These are phyloP conservation scores for Earliella scabrosa DNA, from an alignment of 1,284 basidiomycete genomes.

Conservation along the genomic window DNA sequence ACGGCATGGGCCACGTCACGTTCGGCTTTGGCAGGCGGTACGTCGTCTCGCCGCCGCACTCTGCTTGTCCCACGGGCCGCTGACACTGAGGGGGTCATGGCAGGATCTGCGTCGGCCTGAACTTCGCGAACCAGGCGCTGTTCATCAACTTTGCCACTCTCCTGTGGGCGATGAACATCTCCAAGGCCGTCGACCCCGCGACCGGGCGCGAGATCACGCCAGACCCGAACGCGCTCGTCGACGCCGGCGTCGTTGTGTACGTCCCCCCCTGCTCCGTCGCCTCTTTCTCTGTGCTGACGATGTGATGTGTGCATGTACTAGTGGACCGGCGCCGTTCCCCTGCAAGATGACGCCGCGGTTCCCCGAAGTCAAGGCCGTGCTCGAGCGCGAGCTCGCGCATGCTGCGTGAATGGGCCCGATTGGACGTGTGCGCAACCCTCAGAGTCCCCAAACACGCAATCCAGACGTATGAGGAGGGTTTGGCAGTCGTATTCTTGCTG, in stretches of 20 bases:
- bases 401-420: neutral
- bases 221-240: neutral
- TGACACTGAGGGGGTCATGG: too few species aligned
- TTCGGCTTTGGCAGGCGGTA: slow-evolving; percentile 29
- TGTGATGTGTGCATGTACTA: neutral
- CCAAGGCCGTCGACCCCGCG: neutral
- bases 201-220: neutral
- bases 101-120: slow-evolving; percentile 1
- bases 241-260: slow-evolving; percentile 2
- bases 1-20: slow-evolving; percentile 3
- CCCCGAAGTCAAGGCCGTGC: neutral
- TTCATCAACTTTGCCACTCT: slow-evolving; percentile 3
- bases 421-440: too few species aligned
- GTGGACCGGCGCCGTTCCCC: slow-evolving; percentile 1
- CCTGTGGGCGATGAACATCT: slow-evolving; percentile 1
- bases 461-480: neutral
- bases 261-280: neutral
- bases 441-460: neutral
- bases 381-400: slow-evolving; percentile 3
- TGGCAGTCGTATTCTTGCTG: neutral
- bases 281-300: neutral
- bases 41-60: neutral
- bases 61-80: neutral
- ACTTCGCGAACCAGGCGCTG: slow-evolving; percentile 2
- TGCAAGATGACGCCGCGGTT: slow-evolving; percentile 1